Evolutionary conservation across 1,284 basidiomycete species (phyloP), one percentile per base, ranked within the genome.

Genomic region (Cryptococcus hybrid): DNA sequence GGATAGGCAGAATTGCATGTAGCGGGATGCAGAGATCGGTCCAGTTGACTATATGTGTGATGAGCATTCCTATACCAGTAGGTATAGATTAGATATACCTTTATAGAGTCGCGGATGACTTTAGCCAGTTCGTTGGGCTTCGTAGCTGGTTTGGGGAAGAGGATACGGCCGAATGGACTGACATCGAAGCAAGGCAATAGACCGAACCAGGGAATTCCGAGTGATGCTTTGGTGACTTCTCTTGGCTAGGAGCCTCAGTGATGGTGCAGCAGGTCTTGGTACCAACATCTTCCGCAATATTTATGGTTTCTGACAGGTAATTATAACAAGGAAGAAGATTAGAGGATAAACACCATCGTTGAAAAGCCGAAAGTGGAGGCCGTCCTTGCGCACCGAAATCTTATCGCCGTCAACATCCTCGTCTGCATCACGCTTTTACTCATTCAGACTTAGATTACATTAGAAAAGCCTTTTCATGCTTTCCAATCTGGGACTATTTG

Each of bases 1-100:
- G 0, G 87, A 84, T 3, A 96, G 83, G 67, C 90, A 93, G 62
- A 91, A 82, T 64, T 89, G 86, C 86, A 95, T 94, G 78, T 94
- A 97, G 0, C 85, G 85, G 37, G 92, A 83, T 64, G 92, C 85
- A 0, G 91, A 85, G 56, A 96, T 82, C 0, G 93, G 92, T 0
- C 93, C 93, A 37, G 89, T 89, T 6, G 88, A 84, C 92, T 93
- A 37, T 42, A 44, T n/a, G 43, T 11, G n/a, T 1, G 39, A 38
- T 35, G 34, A 51, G 35, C 35, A 58, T 45, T 51, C 34, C n/a
- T 11, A 38, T n/a, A 39, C 5, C 5, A 6, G 38, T 9, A 8
- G 36, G 15, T 13, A 50, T 36, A 8, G 18, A 48, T 9, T 39
- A 24, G 36, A 39, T 24, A 24, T 60, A 85, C 88, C 79, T 84